Evolutionary conservation across 2,329 filamentous ascomycete genomes (phyloP).

Genomic region (Claviceps sp.): DNA sequence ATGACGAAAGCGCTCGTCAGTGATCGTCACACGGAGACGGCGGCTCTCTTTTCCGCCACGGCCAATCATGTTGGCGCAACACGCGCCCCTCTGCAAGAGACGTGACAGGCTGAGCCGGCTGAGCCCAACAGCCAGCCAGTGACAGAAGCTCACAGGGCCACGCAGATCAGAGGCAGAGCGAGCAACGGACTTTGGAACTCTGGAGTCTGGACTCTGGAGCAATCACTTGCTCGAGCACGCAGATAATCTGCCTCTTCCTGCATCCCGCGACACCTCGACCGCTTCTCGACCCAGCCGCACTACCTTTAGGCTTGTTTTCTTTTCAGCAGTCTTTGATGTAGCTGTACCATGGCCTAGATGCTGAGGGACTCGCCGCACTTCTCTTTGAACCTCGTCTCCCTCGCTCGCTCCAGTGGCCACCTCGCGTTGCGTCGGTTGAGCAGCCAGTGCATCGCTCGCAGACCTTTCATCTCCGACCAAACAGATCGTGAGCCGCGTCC

Average conservation of each 20-base stretch:
- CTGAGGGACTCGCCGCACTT: not conserved
- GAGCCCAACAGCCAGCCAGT: not conserved
- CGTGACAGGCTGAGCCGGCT: not conserved
- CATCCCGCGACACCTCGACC: not conserved
- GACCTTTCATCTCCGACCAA: not conserved
- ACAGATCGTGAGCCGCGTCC: not conserved
- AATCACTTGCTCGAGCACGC: not conserved
- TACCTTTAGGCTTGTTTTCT: slow-evolving; percentile 1
- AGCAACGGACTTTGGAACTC: no score
- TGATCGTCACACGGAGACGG: not conserved
- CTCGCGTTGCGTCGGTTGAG: slow-evolving; percentile 1
- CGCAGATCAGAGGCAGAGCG: no score
- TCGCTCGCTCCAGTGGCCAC: not conserved
- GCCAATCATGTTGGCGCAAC: not conserved
- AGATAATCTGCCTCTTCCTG: not conserved
- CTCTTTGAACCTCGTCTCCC: not conserved
- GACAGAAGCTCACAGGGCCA: not conserved
- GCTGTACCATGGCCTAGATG: slow-evolving; percentile 4
- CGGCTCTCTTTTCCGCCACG: slow-evolving; percentile 1
- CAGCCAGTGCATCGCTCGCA: not conserved
- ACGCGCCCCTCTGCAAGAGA: not conserved
- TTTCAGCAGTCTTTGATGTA: slow-evolving; percentile 4
- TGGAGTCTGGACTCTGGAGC: no score
- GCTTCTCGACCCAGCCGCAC: not conserved
- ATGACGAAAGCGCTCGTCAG: not conserved